Base-by-base conservation (phyloP, 1,284 basidiomycete genomes). In the Laetiporus sulphureus region DNA sequence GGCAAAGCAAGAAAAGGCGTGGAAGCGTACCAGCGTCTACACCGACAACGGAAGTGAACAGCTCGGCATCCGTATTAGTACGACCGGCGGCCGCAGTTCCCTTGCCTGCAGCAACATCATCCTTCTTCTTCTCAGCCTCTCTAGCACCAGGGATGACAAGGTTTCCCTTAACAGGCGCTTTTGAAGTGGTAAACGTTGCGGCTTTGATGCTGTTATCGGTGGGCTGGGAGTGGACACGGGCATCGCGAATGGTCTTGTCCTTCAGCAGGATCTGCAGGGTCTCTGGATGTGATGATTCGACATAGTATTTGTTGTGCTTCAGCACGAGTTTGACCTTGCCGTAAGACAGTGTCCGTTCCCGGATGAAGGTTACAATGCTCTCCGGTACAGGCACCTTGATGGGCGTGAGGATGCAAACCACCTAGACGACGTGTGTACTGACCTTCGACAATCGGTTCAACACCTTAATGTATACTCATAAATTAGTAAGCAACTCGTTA, bases 291-390 rank as follows among this genome's bases (percentile, higher is more conserved):
- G 79, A 86, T 15, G 91, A 94, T 63, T 98, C 94, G 52, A 98
- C 88, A 52, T 79, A 95, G 64, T 97, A 96, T 54, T 87, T 90
- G 71, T 97, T 97, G 62, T 96, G 87, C 62, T 98, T 97, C 51
- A 98, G 69, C 3, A 98, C 94, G 35, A 98, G 80, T 59, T 96
- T 94, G 62, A 97, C 90, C 69, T 98, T 98, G 44, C 94, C 94
- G 57, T 96, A 97, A 39, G 91, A 94, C 45, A 90, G 66, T 0
- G 94, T 98, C 51, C 92, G 85, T 47, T 91, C 85, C 48, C 86
- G 82, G 50, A 98, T 97, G 57, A 92, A 90, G 13, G 72, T 68
- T 34, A 83, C 76, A 48, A 97, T 88, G 25, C 73, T 76, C 25
- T 88, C 80, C 0, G 94, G 91, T 1, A 98, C 84, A 1, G 92